These are phyloP conservation scores for Ustilago nuda DNA, from an alignment of 1,284 basidiomycete genomes.

Conservation along the genomic window DNA sequence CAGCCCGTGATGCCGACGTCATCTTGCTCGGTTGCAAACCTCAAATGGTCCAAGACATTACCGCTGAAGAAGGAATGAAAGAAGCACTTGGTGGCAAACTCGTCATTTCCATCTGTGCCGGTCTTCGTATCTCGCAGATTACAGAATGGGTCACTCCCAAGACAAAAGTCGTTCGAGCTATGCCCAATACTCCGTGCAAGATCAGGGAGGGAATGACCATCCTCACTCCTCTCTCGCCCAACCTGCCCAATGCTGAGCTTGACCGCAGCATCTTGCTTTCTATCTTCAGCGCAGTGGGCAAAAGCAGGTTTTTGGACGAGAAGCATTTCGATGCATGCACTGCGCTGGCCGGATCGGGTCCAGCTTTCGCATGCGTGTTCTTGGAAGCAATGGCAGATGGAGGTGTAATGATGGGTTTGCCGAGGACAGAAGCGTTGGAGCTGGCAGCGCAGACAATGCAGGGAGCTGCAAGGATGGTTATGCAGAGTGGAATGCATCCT, in stretches of 20 bases:
- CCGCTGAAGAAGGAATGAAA: constrained; percentile 82
- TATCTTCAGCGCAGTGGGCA: constrained; percentile 66
- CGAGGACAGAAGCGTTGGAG: constrained; percentile 90
- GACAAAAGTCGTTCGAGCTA: constrained; percentile 91
- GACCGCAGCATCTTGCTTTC: constrained; percentile 57
- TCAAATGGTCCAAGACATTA: constrained; percentile 82
- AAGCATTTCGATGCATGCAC: constrained; percentile 94
- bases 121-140: constrained; percentile 88
- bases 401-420: constrained; percentile 99
- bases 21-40: constrained; percentile 81
- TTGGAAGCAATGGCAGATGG: constrained; percentile 99
- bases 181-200: constrained; percentile 98
- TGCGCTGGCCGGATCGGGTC: constrained; percentile 93
- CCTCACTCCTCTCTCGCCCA: constrained; percentile 57
- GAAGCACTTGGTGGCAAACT: constrained; percentile 90
- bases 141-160: constrained; percentile 78
- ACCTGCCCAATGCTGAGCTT: constrained; percentile 37
- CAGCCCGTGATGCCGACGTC: constrained; percentile 82
- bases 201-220: constrained; percentile 69
- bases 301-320: constrained; percentile 65
- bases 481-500: constrained; percentile 88
- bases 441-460: constrained; percentile 96
- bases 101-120: constrained; percentile 94
- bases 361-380: constrained; percentile 95
- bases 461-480: constrained; percentile 94